Evolutionary conservation across 495 filamentous ascomycete species (phyloP).

Genomic region (Cercophora scortea): DNA sequence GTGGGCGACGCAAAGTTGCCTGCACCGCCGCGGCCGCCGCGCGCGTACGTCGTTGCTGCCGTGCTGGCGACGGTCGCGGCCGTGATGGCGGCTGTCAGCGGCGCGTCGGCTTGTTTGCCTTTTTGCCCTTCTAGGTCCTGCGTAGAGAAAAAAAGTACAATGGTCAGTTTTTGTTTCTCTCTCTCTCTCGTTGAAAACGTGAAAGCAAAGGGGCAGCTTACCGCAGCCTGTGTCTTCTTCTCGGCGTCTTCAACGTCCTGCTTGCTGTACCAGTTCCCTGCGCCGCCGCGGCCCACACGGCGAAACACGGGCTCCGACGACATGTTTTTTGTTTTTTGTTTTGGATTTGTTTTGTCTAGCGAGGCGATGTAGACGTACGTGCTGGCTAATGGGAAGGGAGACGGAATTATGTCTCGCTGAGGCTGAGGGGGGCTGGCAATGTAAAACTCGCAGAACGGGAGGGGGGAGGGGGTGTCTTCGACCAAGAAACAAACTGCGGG

Average conservation of each 20-base stretch:
- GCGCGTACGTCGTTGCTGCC: slow-evolving; percentile 27
- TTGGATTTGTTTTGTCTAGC: too few relatives aligned
- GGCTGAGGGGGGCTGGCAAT: too few relatives aligned
- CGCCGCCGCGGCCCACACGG: slow-evolving; percentile 47
- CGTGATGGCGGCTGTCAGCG: not conserved
- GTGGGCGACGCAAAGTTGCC: slow-evolving; percentile 43
- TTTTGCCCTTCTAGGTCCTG: slow-evolving; percentile 39
- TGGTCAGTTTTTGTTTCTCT: not conserved
- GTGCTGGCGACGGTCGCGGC: slow-evolving; percentile 1
- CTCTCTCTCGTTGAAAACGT: not conserved
- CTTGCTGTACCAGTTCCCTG: slow-evolving; percentile 54
- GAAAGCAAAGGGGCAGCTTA: slow-evolving; percentile 9
- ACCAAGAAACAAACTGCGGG: too few relatives aligned
- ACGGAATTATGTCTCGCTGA: too few relatives aligned
- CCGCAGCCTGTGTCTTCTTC: slow-evolving; percentile 18
- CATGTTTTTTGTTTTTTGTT: slow-evolving; percentile 1
- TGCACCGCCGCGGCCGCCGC: slow-evolving; percentile 51
- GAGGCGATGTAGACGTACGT: too few relatives aligned
- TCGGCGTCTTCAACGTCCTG: slow-evolving; percentile 42
- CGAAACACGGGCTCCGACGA: slow-evolving; percentile 20
- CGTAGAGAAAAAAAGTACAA: not conserved
- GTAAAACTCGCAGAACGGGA: too few relatives aligned
- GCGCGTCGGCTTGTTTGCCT: slow-evolving; percentile 7
- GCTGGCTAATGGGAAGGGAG: too few relatives aligned
- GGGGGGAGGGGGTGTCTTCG: too few relatives aligned